A percentile compares a stretch with the other conserved stretches of the same genome.
These are phyloP conservation scores for Verticillium isaacii DNA, from an alignment of 2,329 filamentous ascomycete genomes.

Conservation along the genomic window DNA sequence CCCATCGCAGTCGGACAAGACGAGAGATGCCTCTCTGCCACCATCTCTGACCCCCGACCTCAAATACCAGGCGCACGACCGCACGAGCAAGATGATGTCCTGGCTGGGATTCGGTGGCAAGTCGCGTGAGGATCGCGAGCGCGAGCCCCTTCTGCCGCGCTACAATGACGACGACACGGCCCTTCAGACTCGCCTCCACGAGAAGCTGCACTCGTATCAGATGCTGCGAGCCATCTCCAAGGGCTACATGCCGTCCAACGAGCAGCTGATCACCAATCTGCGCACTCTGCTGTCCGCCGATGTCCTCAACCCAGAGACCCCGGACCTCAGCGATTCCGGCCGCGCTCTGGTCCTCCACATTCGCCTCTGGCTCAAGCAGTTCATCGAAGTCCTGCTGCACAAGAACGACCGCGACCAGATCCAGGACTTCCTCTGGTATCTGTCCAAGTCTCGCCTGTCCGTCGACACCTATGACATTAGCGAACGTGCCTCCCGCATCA, in stretches of 20 bases:
- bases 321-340: constrained; percentile 73
- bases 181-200: constrained; percentile 71
- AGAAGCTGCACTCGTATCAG: constrained; percentile 91
- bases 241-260: constrained; percentile 89
- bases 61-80: background rate
- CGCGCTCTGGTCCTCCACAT: constrained; percentile 66
- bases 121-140: constrained; percentile 51
- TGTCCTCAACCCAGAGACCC: constrained; percentile 66
- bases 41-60: background rate
- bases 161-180: constrained; percentile 73
- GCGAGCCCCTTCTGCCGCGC: constrained; percentile 73
- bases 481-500: constrained; percentile 55
- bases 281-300: constrained; percentile 74
- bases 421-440: constrained; percentile 86
- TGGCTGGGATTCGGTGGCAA: constrained; percentile 26
- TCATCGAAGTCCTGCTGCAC: constrained; percentile 75
- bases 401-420: constrained; percentile 85
- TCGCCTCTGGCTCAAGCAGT: constrained; percentile 69
- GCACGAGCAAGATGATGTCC: background rate
- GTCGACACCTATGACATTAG: constrained; percentile 63
- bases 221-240: constrained; percentile 77
- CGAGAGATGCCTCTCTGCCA: background rate
- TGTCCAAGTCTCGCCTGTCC: constrained; percentile 67
- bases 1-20: background rate
- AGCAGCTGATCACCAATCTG: constrained; percentile 76